These are phyloP conservation scores for Aspergillus cavernicola DNA, from an alignment of 495 filamentous ascomycete genomes.

Conservation along the genomic window DNA sequence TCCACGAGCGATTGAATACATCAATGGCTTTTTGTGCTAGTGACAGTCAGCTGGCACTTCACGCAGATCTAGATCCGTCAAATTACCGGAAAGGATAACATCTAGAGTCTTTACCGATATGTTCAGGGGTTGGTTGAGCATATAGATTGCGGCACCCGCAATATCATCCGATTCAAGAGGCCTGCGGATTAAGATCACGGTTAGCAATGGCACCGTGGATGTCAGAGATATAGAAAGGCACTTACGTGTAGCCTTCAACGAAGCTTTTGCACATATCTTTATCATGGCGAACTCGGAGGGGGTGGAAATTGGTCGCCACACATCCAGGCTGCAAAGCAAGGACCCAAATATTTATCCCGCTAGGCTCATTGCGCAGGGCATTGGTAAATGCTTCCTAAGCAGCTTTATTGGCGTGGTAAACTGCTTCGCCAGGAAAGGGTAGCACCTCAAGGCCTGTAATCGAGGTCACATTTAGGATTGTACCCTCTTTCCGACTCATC, in stretches of 20 bases:
- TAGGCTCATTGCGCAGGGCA: constrained; percentile 31
- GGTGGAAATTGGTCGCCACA: constrained; percentile 39
- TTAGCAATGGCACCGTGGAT: not conserved
- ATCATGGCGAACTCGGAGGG: constrained; percentile 31
- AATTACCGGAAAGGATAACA: not conserved
- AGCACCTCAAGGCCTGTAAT: constrained; percentile 34
- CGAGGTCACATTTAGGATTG: constrained; percentile 37
- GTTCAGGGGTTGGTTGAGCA: constrained; percentile 2
- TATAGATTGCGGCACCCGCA: constrained; percentile 25
- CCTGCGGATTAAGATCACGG: not conserved
- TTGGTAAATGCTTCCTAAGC: constrained; percentile 38
- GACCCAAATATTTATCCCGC: constrained; percentile 32
- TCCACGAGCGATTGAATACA: constrained; percentile 3
- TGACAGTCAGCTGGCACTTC: not conserved
- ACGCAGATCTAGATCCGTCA: not conserved
- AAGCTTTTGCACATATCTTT: constrained; percentile 27
- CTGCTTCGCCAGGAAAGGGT: constrained; percentile 33
- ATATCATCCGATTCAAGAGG: constrained; percentile 31
- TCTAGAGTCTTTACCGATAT: constrained; percentile 6
- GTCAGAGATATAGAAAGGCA: not conserved
- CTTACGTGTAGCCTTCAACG: constrained; percentile 26
- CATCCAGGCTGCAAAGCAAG: constrained; percentile 33
- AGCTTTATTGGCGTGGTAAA: constrained; percentile 41
- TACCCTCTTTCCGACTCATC: constrained; percentile 20
- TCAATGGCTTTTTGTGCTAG: constrained; percentile 1